These are phyloP conservation scores for Auxenochlorella pyrenoidosa DNA, from an alignment of 139 green algal genomes.

Conservation along the genomic window DNA sequence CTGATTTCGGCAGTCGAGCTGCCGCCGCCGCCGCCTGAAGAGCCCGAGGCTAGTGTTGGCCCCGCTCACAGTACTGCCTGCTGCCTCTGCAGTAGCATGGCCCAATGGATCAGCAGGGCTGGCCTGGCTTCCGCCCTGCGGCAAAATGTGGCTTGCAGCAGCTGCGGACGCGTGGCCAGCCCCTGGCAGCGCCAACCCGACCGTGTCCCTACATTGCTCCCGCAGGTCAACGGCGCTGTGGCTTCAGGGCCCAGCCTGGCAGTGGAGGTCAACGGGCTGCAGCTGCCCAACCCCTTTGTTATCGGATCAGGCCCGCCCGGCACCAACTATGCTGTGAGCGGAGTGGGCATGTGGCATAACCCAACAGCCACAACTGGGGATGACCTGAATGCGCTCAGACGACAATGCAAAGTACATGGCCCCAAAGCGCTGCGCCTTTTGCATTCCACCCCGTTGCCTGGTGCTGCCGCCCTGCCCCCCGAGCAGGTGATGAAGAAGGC, in stretches of 20 bases:
- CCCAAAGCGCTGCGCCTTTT: too few species aligned
- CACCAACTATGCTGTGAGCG: constrained; percentile 87
- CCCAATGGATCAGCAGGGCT: too few species aligned
- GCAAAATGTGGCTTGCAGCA: too few species aligned
- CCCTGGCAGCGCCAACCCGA: neutral
- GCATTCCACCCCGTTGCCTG: too few species aligned
- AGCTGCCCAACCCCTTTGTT: constrained; percentile 97
- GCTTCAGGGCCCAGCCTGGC: constrained; percentile 77
- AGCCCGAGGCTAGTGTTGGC: neutral
- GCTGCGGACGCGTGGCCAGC: too few species aligned
- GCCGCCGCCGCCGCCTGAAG: neutral
- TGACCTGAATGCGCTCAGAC: too few species aligned
- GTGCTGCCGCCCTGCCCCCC: too few species aligned
- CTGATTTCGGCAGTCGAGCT: neutral
- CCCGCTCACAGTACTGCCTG: neutral
- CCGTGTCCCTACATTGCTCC: neutral
- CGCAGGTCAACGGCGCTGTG: constrained; percentile 53
- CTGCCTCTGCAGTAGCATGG: neutral
- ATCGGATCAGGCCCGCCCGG: constrained; percentile 83
- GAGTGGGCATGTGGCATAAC: too few species aligned
- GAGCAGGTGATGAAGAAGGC: constrained; percentile 77
- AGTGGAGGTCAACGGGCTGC: constrained; percentile 90
- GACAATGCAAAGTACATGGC: too few species aligned
- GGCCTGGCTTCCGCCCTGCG: too few species aligned
- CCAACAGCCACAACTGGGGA: too few species aligned